A percentile compares a stretch with the other conserved stretches of the same genome.
Evolutionary conservation across 495 filamentous ascomycete genomes (phyloP).

Genomic region (Penicillium longicatenatum): DNA sequence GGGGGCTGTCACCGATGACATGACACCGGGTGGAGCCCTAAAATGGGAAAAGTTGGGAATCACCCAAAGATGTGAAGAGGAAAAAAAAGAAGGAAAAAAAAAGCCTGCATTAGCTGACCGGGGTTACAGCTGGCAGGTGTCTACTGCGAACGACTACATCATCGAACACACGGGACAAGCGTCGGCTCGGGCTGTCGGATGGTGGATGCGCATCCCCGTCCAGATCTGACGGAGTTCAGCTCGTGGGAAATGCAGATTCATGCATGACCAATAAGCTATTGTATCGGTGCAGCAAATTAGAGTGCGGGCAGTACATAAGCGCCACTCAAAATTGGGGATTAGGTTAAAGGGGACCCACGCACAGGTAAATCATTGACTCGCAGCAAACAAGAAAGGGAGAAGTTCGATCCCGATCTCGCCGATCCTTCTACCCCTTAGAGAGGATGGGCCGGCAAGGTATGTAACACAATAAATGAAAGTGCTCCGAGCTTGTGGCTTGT

Average conservation of each 20-base stretch:
- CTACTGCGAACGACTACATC: slow-evolving; percentile 9
- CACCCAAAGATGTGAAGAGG: neutral
- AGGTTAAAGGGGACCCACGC: neutral
- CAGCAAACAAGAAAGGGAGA: neutral
- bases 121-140: neutral
- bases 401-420: neutral
- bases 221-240: slow-evolving; percentile 9
- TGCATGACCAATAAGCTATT: slow-evolving; percentile 7
- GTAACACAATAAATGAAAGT: neutral
- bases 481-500: slow-evolving; percentile 19
- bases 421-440: neutral
- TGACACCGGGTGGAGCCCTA: neutral
- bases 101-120: neutral
- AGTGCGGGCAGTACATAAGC: slow-evolving; percentile 1
- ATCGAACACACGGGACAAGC: slow-evolving; percentile 4
- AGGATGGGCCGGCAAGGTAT: neutral
- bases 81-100: neutral
- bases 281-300: neutral
- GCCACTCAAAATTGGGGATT: slow-evolving; percentile 8
- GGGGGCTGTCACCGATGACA: slow-evolving; percentile 2
- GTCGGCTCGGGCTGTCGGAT: slow-evolving; percentile 1
- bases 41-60: neutral
- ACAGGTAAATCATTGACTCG: neutral
- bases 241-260: slow-evolving; percentile 8
- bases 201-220: neutral